Conservation (phyloP, 164 flowering plant genomes). For the Cinnamomum chago region DNA sequence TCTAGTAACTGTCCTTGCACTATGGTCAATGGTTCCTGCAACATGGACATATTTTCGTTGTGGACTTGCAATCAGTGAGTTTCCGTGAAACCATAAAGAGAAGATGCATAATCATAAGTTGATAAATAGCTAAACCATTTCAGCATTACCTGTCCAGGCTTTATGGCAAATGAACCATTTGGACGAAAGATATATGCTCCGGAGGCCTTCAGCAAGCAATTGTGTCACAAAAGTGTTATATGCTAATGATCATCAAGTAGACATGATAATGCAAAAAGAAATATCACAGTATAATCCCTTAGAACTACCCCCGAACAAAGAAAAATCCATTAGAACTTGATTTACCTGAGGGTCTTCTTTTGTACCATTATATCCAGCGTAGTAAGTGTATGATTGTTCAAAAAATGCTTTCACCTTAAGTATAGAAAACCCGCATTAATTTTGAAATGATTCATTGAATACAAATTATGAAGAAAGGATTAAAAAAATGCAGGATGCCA, state of each 20-base stretch:
- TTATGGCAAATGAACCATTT: slow-evolving; percentile 59
- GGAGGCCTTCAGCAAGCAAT: slow-evolving; percentile 60
- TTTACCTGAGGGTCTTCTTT: slow-evolving; percentile 73
- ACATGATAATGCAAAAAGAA: slow-evolving; percentile 1
- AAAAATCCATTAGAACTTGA: neutral
- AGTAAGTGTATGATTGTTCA: slow-evolving; percentile 63
- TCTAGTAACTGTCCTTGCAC: slow-evolving; percentile 66
- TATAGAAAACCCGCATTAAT: slow-evolving; percentile 4
- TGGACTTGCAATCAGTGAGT: neutral
- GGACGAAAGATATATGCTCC: slow-evolving; percentile 98
- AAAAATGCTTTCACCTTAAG: slow-evolving; percentile 47
- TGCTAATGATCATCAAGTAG: slow-evolving; percentile 7
- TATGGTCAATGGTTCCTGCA: slow-evolving; percentile 62
- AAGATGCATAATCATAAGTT: neutral
- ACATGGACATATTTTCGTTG: neutral
- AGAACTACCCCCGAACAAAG: neutral
- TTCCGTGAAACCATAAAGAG: neutral
- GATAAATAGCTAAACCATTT: neutral
- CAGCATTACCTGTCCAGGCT: slow-evolving; percentile 49
- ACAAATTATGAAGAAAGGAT: neutral
- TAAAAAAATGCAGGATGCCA: neutral
- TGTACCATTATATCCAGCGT: slow-evolving; percentile 61
- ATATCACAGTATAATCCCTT: too few relatives aligned
- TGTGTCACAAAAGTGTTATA: neutral
- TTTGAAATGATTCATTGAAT: neutral